Base-by-base conservation (phyloP, 1,284 basidiomycete genomes). In the Stygiomarasmius scandens region DNA sequence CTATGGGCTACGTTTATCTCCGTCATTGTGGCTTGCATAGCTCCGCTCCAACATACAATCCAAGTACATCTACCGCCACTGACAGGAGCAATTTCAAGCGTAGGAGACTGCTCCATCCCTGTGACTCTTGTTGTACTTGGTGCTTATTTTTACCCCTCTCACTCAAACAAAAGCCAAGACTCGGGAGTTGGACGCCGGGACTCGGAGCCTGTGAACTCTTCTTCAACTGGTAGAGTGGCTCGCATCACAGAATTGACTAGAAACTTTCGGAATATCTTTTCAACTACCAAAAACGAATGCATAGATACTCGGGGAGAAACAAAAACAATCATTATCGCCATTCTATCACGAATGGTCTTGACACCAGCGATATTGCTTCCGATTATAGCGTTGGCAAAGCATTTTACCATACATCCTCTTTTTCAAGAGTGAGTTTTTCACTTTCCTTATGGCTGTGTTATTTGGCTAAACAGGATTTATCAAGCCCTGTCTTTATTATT, bases 81-180 rank as follows among this genome's bases (percentile, higher is more conserved):
- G 56, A 91, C 87, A 65, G 84, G 85, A 47, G 90, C 92, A 0
- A 75, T 95, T 59, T 79, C 78, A 20, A 76, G 79, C 23, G 89
- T 90, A 0, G 92, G 93, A 1, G 84, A 83, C 64, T 95, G 92
- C 66, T 92, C 90, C 0, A 89, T 98, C 62, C 95, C 95, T 0
- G 69, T 97, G 25, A 97, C 95, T 2, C 78, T 97, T 38, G 83
- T 97, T 59, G 94, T 97, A 6, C 86, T 98, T 45, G 95, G 95
- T n/a, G 94, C 92, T 8, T 97, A 96, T 79, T 97, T 97, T 73
- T 89, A 91, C 68, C 74, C 67, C 1, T 64, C 68, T 34, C 66
- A 66, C 4, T 66, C 66, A 2, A 71, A 71, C 36, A 59, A 60
- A 24, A 55, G 52, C 59, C 49, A 55, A 11, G 10, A 12, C 29